These are phyloP conservation scores for Colletotrichum sp. DNA, from an alignment of 2,329 filamentous ascomycete species.

Conservation along the genomic window DNA sequence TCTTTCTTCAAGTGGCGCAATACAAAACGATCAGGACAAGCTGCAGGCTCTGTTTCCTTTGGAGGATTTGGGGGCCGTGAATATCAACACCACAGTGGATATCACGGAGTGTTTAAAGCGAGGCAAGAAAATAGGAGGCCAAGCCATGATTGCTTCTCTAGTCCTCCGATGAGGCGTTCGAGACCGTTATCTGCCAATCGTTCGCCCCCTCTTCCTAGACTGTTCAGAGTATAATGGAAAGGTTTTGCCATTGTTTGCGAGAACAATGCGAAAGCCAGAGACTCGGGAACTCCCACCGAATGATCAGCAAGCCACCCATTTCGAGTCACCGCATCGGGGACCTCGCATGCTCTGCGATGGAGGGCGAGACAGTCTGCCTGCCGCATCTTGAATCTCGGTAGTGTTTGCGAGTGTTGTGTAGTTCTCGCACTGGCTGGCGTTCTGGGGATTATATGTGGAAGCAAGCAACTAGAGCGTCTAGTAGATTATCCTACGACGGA, in stretches of 20 bases:
- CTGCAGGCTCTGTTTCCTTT: neutral
- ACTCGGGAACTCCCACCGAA: neutral
- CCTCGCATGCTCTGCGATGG: neutral
- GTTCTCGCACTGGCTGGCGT: neutral
- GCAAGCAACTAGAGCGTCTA: neutral
- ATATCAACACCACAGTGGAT: neutral
- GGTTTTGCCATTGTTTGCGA: neutral
- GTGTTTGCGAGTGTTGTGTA: neutral
- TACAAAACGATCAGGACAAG: neutral
- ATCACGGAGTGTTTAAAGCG: neutral
- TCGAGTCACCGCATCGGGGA: neutral
- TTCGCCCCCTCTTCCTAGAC: neutral
- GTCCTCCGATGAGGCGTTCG: neutral
- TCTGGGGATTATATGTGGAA: neutral
- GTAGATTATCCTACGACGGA: neutral
- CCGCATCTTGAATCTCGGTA: neutral
- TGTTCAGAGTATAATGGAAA: neutral
- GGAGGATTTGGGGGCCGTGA: neutral
- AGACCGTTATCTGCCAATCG: neutral
- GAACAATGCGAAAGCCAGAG: neutral
- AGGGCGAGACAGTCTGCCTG: neutral
- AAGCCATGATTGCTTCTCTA: neutral
- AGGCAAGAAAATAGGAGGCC: neutral
- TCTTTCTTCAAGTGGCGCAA: neutral
- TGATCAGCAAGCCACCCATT: neutral